Evolutionary conservation across 305 asterid genomes (phyloP), one percentile per base, ranked within the genome.

Genomic region (Fraxinus sp.): DNA sequence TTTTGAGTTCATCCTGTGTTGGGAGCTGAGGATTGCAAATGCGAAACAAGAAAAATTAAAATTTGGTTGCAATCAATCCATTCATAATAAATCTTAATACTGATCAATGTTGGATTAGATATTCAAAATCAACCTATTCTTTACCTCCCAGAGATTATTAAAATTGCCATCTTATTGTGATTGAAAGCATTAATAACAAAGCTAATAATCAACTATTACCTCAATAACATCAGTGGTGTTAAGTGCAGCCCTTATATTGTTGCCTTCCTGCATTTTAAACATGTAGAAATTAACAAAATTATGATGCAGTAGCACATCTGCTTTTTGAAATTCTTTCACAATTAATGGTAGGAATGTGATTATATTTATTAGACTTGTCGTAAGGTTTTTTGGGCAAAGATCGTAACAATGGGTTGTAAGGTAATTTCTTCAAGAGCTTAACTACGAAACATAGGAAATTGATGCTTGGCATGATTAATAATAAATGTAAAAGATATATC

Each of bases 241-340:
- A 33, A 94, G 91, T 16, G 99, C 99, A 66, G 98, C 86, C 80
- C 98, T 90, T 86, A 94, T 55, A 83, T 96, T 94, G 90, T 85
- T 96, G 82, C 88, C 88, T 83, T 90, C 98, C 99, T 96, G 93
- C 94, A 88, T 36, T 44, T 80, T 70, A 24, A 76, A 79, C 39
- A 78, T 79, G 76, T 64, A 41, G 24, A 82, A 75, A 49, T 49
- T 49, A 14, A 49, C 59, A 49, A 49, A 49, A 49, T n/a, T 3
- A 14, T 14, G 57, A 44, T 11, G 18, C 57, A 46, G 59, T 14
- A 49, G 20, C 59, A 49, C 18, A 14, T 49, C 20, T 3, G 6
- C 7, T 14, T 49, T 22, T 49, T 14, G 7, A 49, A 49, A 20
- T 18, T 62, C 32, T 7, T 24, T 24, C 16, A 22, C 32, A 64